Evolutionary conservation across 2,329 filamentous ascomycete genomes (phyloP), one percentile per base, ranked within the genome.

Genomic region (Calonectria pteridis): DNA sequence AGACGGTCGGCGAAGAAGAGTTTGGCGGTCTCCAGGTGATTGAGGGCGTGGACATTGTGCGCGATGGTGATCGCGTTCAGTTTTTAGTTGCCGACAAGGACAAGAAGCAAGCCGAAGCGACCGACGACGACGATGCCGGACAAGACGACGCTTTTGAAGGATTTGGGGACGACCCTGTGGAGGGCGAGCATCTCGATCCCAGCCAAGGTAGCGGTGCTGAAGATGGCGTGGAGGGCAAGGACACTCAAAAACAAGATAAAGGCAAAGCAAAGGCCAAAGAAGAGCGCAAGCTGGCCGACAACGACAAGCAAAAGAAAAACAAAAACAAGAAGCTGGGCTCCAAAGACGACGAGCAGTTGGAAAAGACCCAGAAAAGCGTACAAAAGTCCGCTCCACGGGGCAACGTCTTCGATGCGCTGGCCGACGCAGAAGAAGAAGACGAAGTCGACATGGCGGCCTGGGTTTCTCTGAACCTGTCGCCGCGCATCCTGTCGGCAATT

Each of bases 1-100:
- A 89, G 78, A 92, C 96, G 58, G 95, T 98, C 85, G 94, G 94
- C n/a, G 95, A 97, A 76, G 97, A 97, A 76, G 97, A 97, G 0
- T 98, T 99, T 83, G 97, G 93, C 79, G 95, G 94, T 0, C 86
- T 99, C 2, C 95, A 99, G 81, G 96, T 98, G 80, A 93, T 98
- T 59, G 94, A 98, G 20, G 95, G 94, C 66, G 94, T 99, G 1
- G 94, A 98, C 35, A 89, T 99, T n/a, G 87, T 98, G 51, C 91
- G 89, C 75, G 88, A 93, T 35, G 92, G 91, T 10, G 85, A 88
- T 67, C 88, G 86, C 7, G 84, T 93, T 33, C 87, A 89, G 79
- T 93, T 93, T 84, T 85, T 93, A 78, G 82, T 86, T 46, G 77
- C 76, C 29, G 77, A 80, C 53, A 67, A 73, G 63, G 37, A 75